A percentile compares a stretch with the other conserved stretches of the same genome.
These are phyloP conservation scores for Deuterostichococcus epilithicus DNA, from an alignment of 139 green algal genomes.

Conservation along the genomic window DNA sequence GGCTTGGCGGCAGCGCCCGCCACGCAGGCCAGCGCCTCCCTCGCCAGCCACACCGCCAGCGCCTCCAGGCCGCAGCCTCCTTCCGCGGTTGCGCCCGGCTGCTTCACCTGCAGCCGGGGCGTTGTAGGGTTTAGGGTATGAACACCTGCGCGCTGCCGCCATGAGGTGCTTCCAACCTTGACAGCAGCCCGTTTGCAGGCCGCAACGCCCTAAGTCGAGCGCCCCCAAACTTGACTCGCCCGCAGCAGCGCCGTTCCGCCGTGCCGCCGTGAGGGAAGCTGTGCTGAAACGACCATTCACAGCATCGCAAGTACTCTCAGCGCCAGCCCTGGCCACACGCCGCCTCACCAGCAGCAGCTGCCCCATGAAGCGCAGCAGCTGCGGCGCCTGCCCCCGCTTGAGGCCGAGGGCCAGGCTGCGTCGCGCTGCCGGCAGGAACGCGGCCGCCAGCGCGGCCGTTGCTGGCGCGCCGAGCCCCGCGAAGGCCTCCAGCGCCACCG, in stretches of 20 bases:
- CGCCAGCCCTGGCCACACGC: no score
- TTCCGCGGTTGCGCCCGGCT: background rate
- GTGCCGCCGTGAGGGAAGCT: background rate
- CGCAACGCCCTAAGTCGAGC: background rate
- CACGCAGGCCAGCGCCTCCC: slow-evolving; percentile 24
- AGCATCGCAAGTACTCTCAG: background rate
- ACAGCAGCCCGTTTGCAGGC: background rate
- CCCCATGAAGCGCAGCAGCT: slow-evolving; percentile 31
- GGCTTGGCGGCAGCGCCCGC: slow-evolving; percentile 19
- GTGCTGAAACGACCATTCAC: background rate
- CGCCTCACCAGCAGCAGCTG: slow-evolving; percentile 25
- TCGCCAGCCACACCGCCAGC: slow-evolving; percentile 23
- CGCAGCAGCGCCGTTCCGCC: background rate
- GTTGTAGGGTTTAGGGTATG: background rate
- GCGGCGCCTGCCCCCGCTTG: slow-evolving; percentile 9
- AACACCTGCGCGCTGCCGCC: background rate
- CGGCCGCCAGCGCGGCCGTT: slow-evolving; percentile 26
- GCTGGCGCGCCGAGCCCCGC: slow-evolving; percentile 18
- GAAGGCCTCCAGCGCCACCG: slow-evolving; percentile 56
- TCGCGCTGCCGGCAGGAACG: slow-evolving; percentile 31
- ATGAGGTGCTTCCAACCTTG: background rate
- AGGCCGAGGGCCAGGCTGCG: background rate
- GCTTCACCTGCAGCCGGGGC: background rate
- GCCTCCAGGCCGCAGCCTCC: slow-evolving; percentile 17
- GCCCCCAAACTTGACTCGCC: background rate